Evolutionary conservation across 768 basidiomycete genomes (phyloP), one percentile per base, ranked within the genome.

Genomic region (Tephrocybe rancida): DNA sequence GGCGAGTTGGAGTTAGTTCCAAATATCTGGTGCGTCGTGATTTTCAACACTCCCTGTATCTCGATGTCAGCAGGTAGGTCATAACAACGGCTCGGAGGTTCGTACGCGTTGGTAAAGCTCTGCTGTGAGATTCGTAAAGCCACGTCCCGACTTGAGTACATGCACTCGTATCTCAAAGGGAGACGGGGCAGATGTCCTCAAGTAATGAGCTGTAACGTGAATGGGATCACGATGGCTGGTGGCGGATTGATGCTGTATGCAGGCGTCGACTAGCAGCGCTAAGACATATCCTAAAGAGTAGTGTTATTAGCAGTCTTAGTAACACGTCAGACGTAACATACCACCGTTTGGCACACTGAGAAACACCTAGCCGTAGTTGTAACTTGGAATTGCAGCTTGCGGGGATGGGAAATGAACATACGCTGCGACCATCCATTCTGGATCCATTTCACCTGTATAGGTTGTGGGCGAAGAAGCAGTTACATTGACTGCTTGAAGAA

Each of bases 121-220:
- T 16, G 84, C 86, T 9, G 70, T 61, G n/a, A 89, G 44, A 52
- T 85, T 85, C 16, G 82, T 80, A 53, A 85, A 83, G 0, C 69
- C 72, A 42, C 72, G 75, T 2, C 86, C 84, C 5, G 62, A 64
- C 61, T 80, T 83, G n/a, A 85, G 29, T 1, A 62, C 67, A 5
- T 70, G 73, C 0, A 88, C 69, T 42, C 67, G 76, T 10, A 87
- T 74, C 44, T 78, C 74, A 56, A 80, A 83, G 2, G 70, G 56
- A 4, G 67, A 70, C 4, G 70, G 52, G 7, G 67, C 65, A 0
- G 82, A 75, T 1, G 80, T 67, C 19, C 73, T 72, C 34, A 86
- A 70, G 61, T 76, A 89, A 59, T 87, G 81, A 3, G 82, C 81
- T 14, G 80, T 83, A 44, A 86, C 66, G 63, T 87, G 81, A 39